These are phyloP conservation scores for Tritrichomonas foetus DNA, from an alignment of 208 protist species.

Conservation along the genomic window DNA sequence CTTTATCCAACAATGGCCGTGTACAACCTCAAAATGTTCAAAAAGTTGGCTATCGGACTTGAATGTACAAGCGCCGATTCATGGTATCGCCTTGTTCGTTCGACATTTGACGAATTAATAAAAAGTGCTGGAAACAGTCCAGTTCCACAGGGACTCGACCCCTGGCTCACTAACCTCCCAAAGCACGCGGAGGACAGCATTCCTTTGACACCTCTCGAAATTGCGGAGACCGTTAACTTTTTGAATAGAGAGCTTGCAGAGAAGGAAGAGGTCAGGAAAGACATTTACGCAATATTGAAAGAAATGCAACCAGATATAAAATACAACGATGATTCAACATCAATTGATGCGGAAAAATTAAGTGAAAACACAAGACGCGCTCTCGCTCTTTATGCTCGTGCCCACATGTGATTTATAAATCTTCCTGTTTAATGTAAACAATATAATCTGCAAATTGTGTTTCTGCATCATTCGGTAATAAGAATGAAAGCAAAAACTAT, in stretches of 20 bases:
- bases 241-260: neutral
- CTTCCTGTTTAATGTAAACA: no score
- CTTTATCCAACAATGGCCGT: neutral
- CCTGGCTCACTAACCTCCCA: neutral
- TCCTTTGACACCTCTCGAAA: neutral
- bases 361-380: neutral
- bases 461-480: no score
- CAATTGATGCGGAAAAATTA: neutral
- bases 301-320: neutral
- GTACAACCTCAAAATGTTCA: neutral
- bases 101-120: neutral
- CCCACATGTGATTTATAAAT: no score
- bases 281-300: neutral
- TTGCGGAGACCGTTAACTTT: neutral
- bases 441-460: no score
- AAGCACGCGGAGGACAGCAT: neutral
- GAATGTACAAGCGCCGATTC: neutral
- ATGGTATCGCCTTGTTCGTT: neutral
- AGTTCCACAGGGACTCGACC: neutral
- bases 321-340: neutral
- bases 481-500: no score
- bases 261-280: neutral
- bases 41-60: neutral
- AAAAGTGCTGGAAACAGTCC: neutral
- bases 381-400: no score